Percentiles rank a stretch among this genome's conserved stretches.
Evolutionary conservation across 2,329 filamentous ascomycete genomes (phyloP).

Genomic region (Berkeleyomyces rouxiae): DNA sequence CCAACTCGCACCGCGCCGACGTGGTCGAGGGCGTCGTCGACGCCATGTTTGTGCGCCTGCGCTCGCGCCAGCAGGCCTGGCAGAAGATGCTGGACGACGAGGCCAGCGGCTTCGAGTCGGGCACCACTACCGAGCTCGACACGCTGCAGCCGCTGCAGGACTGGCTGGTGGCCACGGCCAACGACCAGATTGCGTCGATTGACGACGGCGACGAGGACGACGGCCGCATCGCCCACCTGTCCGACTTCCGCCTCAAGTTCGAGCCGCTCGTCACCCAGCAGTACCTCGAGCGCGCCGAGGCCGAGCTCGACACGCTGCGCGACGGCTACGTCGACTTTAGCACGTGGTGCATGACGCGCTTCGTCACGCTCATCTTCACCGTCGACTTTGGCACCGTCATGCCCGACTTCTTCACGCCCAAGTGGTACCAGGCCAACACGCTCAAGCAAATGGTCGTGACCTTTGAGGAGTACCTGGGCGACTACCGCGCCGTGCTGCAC

Average conservation of each 20-base stretch:
- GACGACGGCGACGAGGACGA: constrained; percentile 71
- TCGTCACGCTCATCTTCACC: constrained; percentile 72
- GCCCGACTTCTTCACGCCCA: constrained; percentile 74
- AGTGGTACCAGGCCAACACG: constrained; percentile 73
- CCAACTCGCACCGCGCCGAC: constrained; percentile 69
- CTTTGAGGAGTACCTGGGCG: constrained; percentile 83
- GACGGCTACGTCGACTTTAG: constrained; percentile 92
- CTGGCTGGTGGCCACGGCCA: constrained; percentile 92
- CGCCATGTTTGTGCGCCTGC: constrained; percentile 81
- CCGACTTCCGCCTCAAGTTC: constrained; percentile 71
- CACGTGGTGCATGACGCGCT: constrained; percentile 79
- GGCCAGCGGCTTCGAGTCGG: constrained; percentile 51
- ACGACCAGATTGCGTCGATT: constrained; percentile 96
- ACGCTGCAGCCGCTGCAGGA: constrained; percentile 72
- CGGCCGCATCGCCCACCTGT: constrained; percentile 62
- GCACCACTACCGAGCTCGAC: constrained; percentile 35
- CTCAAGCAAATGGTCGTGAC: constrained; percentile 92
- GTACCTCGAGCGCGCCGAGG: constrained; percentile 59
- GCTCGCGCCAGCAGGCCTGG: constrained; percentile 69
- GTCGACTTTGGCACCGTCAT: constrained; percentile 78
- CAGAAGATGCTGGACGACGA: constrained; percentile 80
- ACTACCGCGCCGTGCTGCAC: constrained; percentile 74
- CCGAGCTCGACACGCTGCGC: constrained; percentile 57
- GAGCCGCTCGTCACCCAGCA: constrained; percentile 63
- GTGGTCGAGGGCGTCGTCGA: constrained; percentile 92